A percentile compares a stretch with the other conserved stretches of the same genome.
These are phyloP conservation scores for Tylopilus felleus DNA, from an alignment of 768 basidiomycete genomes.

Conservation along the genomic window DNA sequence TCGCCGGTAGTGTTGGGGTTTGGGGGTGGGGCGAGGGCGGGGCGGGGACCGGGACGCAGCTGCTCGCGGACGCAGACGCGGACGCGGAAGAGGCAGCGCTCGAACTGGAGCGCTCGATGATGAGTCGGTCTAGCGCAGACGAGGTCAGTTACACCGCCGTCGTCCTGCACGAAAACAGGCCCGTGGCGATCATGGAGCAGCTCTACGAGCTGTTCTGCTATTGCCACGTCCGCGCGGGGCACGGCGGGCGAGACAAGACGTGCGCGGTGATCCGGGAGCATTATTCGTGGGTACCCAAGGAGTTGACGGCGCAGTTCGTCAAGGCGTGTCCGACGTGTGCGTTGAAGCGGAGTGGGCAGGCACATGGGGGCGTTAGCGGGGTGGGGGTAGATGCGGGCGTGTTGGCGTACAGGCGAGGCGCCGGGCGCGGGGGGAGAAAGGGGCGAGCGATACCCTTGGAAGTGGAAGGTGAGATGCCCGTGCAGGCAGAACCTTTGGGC, in stretches of 20 bases:
- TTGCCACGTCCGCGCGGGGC: slow-evolving; percentile 60
- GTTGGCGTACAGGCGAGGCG: not conserved
- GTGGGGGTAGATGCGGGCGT: not conserved
- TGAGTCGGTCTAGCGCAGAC: not conserved
- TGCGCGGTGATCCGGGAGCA: slow-evolving; percentile 58
- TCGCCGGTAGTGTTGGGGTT: slow-evolving; percentile 1
- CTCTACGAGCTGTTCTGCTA: slow-evolving; percentile 76
- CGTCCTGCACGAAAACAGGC: slow-evolving; percentile 65
- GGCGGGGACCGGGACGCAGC: not conserved
- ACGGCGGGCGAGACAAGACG: slow-evolving; percentile 81
- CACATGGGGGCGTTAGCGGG: slow-evolving; percentile 23
- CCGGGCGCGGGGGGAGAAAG: not conserved
- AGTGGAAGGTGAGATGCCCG: not conserved
- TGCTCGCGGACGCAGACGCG: not conserved
- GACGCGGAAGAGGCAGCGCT: slow-evolving; percentile 7
- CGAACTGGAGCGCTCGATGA: slow-evolving; percentile 18
- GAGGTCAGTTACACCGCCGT: slow-evolving; percentile 32
- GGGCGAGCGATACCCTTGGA: not conserved
- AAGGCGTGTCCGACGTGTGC: slow-evolving; percentile 76
- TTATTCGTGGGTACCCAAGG: slow-evolving; percentile 85
- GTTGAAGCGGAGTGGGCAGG: slow-evolving; percentile 40
- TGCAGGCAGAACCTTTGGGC: not conserved
- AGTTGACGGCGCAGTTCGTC: slow-evolving; percentile 75
- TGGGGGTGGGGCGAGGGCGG: slow-evolving; percentile 11
- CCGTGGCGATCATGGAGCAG: slow-evolving; percentile 75